These are phyloP conservation scores for Serendipita vermifera DNA, from an alignment of 768 basidiomycete genomes.

Conservation along the genomic window DNA sequence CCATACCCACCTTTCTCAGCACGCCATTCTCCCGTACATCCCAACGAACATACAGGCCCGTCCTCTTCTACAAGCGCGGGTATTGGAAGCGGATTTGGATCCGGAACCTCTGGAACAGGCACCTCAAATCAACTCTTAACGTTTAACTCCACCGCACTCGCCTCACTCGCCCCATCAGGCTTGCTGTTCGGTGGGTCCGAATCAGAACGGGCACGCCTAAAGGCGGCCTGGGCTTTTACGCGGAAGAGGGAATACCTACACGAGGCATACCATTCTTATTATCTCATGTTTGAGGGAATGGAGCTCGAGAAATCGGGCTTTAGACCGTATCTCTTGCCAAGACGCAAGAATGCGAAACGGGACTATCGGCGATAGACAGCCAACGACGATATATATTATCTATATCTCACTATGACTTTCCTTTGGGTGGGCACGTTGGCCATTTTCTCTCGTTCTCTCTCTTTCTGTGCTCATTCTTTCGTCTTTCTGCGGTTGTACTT, in stretches of 20 bases:
- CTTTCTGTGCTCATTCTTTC: too few species aligned
- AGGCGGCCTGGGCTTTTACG: constrained; percentile 9
- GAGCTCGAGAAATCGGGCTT: constrained; percentile 10
- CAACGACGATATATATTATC: too few species aligned
- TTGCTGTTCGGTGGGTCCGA: background rate
- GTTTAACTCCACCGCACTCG: background rate
- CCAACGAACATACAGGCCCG: too few species aligned
- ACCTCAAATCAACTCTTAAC: constrained; percentile 1
- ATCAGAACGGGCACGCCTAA: background rate
- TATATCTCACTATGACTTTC: too few species aligned
- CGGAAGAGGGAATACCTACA: constrained; percentile 11
- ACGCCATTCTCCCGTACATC: constrained; percentile 3
- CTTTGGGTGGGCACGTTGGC: too few species aligned
- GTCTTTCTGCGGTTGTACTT: too few species aligned
- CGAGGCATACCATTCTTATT: constrained; percentile 10
- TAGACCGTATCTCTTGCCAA: constrained; percentile 10
- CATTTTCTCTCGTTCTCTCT: too few species aligned
- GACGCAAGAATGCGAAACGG: constrained; percentile 1
- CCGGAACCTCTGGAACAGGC: background rate
- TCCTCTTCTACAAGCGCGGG: background rate
- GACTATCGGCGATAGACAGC: constrained; percentile 4
- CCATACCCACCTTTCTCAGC: background rate
- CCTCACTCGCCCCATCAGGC: background rate
- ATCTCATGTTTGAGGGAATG: constrained; percentile 11
- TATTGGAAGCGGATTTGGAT: background rate